Evolutionary conservation across 495 filamentous ascomycete species (phyloP).

Genomic region (Penicillium riverlandense): DNA sequence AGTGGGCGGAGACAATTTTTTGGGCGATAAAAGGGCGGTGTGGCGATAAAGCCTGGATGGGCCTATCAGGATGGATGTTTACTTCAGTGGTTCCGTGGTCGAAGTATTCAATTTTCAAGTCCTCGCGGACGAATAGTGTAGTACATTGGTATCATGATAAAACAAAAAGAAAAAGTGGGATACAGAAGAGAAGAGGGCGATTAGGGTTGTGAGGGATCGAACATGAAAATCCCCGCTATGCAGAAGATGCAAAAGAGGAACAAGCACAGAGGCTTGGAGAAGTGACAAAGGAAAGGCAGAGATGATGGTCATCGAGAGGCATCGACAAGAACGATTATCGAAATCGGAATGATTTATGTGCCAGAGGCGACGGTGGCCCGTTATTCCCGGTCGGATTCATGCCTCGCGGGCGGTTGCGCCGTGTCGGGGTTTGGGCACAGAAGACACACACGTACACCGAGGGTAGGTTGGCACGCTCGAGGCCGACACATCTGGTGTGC

Average conservation of each 20-base stretch:
- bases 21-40: constrained; percentile 32
- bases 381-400: constrained; percentile 36
- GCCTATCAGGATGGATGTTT: constrained; percentile 15
- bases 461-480: constrained; percentile 58
- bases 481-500: constrained; percentile 70
- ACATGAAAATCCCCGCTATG: constrained; percentile 8
- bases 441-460: constrained; percentile 74
- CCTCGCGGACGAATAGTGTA: no score
- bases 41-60: constrained; percentile 24
- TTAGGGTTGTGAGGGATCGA: constrained; percentile 11
- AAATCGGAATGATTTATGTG: constrained; percentile 57
- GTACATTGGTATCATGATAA: constrained; percentile 1
- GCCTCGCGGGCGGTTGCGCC: constrained; percentile 57
- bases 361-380: constrained; percentile 50
- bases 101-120: constrained; percentile 1
- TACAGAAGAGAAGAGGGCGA: constrained; percentile 3
- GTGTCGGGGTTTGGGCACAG: constrained; percentile 67
- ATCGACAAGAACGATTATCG: constrained; percentile 19
- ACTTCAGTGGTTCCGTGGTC: no score
- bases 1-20: constrained; percentile 11
- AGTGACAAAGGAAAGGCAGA: constrained; percentile 18
- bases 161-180: neutral
- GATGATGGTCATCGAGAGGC: constrained; percentile 8
- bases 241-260: constrained; percentile 8
- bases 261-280: constrained; percentile 7